Evolutionary conservation across 768 basidiomycete genomes (phyloP).

Genomic region (Lentinula detonsa): DNA sequence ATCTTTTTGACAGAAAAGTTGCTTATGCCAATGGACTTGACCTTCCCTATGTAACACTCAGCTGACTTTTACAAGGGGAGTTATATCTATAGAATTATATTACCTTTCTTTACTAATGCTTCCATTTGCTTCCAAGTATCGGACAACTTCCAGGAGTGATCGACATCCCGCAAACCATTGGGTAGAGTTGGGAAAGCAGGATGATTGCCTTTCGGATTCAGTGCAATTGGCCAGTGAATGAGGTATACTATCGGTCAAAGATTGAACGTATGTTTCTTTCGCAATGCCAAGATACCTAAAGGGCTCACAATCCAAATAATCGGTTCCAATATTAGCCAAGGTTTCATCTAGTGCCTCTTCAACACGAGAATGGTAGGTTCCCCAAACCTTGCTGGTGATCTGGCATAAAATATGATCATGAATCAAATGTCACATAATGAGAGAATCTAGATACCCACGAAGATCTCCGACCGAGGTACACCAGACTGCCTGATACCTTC

Average conservation of each 20-base stretch:
- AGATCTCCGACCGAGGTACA: conserved; percentile 68
- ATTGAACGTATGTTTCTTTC: not conserved
- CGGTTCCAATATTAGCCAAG: conserved; percentile 70
- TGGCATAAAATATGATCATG: conserved; percentile 14
- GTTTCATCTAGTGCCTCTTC: conserved; percentile 72
- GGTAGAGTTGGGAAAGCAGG: conserved; percentile 51
- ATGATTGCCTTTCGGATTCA: conserved; percentile 66
- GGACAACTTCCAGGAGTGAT: conserved; percentile 55
- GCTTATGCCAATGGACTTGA: conserved; percentile 63
- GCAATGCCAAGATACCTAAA: conserved; percentile 6
- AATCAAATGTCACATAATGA: not conserved
- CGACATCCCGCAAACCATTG: conserved; percentile 62
- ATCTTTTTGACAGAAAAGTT: conserved; percentile 69
- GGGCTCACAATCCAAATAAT: conserved; percentile 74
- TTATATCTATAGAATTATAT: conserved; percentile 4
- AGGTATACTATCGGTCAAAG: conserved; percentile 42
- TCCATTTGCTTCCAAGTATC: conserved; percentile 89
- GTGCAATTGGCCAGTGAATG: conserved; percentile 77
- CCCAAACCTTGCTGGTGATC: conserved; percentile 62
- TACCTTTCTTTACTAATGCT: conserved; percentile 57
- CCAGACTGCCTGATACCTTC: conserved; percentile 74
- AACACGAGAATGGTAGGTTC: conserved; percentile 63
- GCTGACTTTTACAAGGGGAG: not conserved
- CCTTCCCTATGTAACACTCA: conserved; percentile 43
- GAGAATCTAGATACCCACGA: conserved; percentile 30